These are phyloP conservation scores for Colletotrichum liriopes DNA, from an alignment of 2,329 filamentous ascomycete genomes.

Conservation along the genomic window DNA sequence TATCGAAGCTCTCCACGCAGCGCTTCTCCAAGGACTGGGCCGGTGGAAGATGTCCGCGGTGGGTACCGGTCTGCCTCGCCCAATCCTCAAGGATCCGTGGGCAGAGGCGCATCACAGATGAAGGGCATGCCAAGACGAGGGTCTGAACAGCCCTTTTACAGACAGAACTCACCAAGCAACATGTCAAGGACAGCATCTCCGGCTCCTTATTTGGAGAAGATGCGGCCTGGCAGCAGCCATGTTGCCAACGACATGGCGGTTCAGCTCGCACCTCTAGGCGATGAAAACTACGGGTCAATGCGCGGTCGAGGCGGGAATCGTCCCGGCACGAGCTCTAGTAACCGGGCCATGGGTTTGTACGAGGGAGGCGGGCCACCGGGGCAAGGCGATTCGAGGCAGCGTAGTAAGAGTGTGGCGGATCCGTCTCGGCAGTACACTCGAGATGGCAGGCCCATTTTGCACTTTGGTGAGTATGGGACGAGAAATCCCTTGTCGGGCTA, in stretches of 20 bases:
- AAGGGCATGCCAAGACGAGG: slow-evolving; percentile 22
- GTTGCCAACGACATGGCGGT: slow-evolving; percentile 74
- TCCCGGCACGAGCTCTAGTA: slow-evolving; percentile 62
- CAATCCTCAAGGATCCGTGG: slow-evolving; percentile 70
- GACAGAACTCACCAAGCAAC: slow-evolving; percentile 67
- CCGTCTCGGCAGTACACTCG: slow-evolving; percentile 85
- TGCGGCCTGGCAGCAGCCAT: slow-evolving; percentile 68
- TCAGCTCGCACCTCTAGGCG: slow-evolving; percentile 73
- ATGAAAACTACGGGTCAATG: slow-evolving; percentile 73
- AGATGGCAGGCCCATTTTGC: slow-evolving; percentile 89
- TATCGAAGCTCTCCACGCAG: slow-evolving; percentile 70
- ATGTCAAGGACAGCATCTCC: slow-evolving; percentile 65
- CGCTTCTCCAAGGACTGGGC: slow-evolving; percentile 73
- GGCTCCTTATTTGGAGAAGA: slow-evolving; percentile 62
- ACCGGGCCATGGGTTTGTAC: slow-evolving; percentile 70
- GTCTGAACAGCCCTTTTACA: slow-evolving; percentile 67
- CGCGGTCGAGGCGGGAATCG: slow-evolving; percentile 67
- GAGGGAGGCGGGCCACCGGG: slow-evolving; percentile 61
- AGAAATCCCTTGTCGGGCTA: slow-evolving; percentile 14
- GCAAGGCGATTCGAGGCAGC: slow-evolving; percentile 63
- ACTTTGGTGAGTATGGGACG: slow-evolving; percentile 83
- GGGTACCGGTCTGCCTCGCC: slow-evolving; percentile 70
- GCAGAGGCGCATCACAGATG: slow-evolving; percentile 35
- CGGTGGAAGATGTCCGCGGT: slow-evolving; percentile 62
- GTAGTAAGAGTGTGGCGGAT: slow-evolving; percentile 91